Base-by-base conservation (phyloP, 1,284 basidiomycete species). In the Trichosporon sp. region DNA sequence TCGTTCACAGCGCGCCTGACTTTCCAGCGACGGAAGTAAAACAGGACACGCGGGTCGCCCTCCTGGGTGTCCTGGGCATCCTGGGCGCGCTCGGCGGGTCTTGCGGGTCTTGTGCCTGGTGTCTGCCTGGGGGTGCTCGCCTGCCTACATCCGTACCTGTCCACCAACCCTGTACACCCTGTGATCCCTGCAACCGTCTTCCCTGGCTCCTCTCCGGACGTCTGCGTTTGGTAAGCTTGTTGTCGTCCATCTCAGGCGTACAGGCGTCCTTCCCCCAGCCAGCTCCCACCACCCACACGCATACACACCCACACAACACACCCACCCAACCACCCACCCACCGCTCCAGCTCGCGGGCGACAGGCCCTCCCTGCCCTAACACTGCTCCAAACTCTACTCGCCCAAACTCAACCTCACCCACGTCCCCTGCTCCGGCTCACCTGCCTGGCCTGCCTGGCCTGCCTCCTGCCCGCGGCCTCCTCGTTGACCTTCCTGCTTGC, bases 321-420 rank as follows among this genome's bases (percentile, higher is more conserved):
- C 35, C 5, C 35, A 10, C 8, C 35, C 35, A 37, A 26, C 26
- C 35, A 7, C 35, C 35, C 35, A 37, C 51, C 19, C 51, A 21
- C 8, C 19, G 5, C 51, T 48, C 51, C 19, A 54, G 14, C 51
- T 19, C 51, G 19, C 51, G 11, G 51, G 51, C 51, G 21, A 54
- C 51, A 19, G 21, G 19, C 51, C 16, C 10, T 8, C 31, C 56
- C 32, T 63, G 31, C 21, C 59, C 59, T 35, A 35, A 35, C 59
- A 63, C 59, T 63, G 59, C 59, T 63, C 59, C 59, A 63, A 63
- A 63, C 59, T 63, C 59, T 63, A 63, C 59, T 63, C 59, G 59
- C 59, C 59, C 59, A 63, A 63, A n/a, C 59, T 35, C 31, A n/a
- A 32, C 59, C 31, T 35, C 31, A 32, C 32, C 26, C 59, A 14